phyloP scores from a whole-genome alignment of 192 early-diverging fungal genomes.

The Podila epicladia region DNA sequence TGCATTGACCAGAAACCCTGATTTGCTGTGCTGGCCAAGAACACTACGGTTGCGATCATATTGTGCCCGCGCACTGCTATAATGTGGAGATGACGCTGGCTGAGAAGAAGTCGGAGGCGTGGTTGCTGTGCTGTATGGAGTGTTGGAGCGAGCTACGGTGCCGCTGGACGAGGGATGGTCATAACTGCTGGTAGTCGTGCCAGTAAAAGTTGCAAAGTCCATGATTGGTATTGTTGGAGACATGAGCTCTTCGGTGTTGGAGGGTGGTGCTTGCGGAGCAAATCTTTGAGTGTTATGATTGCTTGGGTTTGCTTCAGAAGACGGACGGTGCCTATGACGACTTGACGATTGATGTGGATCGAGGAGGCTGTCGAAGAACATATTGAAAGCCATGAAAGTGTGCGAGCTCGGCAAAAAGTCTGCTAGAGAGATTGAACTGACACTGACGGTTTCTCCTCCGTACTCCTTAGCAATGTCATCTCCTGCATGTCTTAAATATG shows the following conservation, averaged over 20 bases:
- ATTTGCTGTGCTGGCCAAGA: conserved; percentile 30
- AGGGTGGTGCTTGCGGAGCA: not conserved
- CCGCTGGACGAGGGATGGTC: not conserved
- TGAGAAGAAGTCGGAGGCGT: not conserved
- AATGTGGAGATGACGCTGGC: not conserved
- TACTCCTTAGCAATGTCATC: conserved; percentile 5
- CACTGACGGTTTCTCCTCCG: conserved; percentile 34
- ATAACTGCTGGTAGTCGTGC: not conserved
- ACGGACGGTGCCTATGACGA: not conserved
- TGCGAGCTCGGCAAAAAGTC: conserved; percentile 45
- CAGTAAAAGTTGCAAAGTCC: conserved; percentile 45
- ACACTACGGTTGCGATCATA: conserved; percentile 37
- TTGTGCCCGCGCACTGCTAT: conserved; percentile 24
- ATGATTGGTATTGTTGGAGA: conserved; percentile 30
- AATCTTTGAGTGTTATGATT: not conserved
- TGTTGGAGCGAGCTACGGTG: not conserved
- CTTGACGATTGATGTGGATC: conserved; percentile 14
- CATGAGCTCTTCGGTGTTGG: not conserved
- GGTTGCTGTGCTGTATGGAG: not conserved
- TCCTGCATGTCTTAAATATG: not conserved
- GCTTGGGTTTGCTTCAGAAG: not conserved
- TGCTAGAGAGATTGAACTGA: conserved; percentile 25
- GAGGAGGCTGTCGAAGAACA: conserved; percentile 35
- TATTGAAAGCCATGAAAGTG: conserved; percentile 34
- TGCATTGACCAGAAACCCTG: conserved; percentile 22